Evolutionary conservation across 495 filamentous ascomycete genomes (phyloP).

Genomic region (Podospora sp.): DNA sequence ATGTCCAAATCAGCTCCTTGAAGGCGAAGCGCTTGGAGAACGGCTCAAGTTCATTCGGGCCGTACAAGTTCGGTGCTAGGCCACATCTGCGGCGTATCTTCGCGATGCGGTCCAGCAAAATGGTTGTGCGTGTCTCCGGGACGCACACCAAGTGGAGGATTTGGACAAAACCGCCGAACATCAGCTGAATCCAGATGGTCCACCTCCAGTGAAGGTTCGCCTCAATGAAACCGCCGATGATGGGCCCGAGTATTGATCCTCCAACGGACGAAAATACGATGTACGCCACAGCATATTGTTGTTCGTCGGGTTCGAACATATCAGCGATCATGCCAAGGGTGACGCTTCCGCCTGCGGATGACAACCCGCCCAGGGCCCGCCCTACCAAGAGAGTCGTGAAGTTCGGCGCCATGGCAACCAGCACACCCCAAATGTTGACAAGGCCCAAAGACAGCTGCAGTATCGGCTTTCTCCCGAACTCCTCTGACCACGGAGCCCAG

Average conservation of each 20-base stretch:
- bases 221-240: slow-evolving; percentile 78
- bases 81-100: slow-evolving; percentile 62
- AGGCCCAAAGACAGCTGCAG: slow-evolving; percentile 69
- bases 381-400: slow-evolving; percentile 67
- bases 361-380: slow-evolving; percentile 69
- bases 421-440: slow-evolving; percentile 76
- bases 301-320: slow-evolving; percentile 72
- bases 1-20: slow-evolving; percentile 60
- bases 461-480: slow-evolving; percentile 73
- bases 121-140: slow-evolving; percentile 67
- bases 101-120: slow-evolving; percentile 68
- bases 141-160: slow-evolving; percentile 67
- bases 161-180: slow-evolving; percentile 69
- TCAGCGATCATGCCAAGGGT: slow-evolving; percentile 84
- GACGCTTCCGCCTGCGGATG: slow-evolving; percentile 76
- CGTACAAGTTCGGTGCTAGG: slow-evolving; percentile 59
- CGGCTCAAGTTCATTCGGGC: slow-evolving; percentile 61
- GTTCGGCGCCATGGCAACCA: slow-evolving; percentile 70
- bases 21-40: slow-evolving; percentile 55
- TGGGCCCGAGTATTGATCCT: slow-evolving; percentile 74
- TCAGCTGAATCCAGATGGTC: slow-evolving; percentile 81
- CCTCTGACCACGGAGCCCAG: slow-evolving; percentile 82
- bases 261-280: slow-evolving; percentile 76
- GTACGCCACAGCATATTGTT: slow-evolving; percentile 73
- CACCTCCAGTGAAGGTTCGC: slow-evolving; percentile 69